A percentile compares a stretch with the other conserved stretches of the same genome.
Evolutionary conservation across 2,329 filamentous ascomycete species (phyloP).

Genomic region (Colletotrichum navitas): DNA sequence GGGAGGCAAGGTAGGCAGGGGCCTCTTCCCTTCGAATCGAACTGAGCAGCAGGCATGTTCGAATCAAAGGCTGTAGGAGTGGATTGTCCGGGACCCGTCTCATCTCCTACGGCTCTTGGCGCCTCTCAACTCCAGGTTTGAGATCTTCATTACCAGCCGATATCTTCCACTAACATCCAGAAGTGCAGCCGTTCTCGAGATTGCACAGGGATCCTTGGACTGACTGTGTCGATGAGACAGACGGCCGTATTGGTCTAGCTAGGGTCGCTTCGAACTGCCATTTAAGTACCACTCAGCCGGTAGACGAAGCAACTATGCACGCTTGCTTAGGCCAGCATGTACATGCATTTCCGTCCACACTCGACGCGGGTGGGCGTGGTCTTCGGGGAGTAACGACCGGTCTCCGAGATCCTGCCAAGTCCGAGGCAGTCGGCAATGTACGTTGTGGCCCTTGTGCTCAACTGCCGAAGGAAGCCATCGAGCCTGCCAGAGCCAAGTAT

Average conservation of each 20-base stretch:
- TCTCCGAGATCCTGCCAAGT: neutral
- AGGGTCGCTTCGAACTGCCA: neutral
- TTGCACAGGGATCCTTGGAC: neutral
- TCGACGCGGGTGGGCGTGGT: neutral
- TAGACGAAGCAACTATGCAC: neutral
- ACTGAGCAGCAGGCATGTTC: neutral
- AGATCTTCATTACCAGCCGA: neutral
- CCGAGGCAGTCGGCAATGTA: neutral
- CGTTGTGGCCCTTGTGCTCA: neutral
- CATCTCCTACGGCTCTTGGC: neutral
- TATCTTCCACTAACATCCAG: too few species aligned
- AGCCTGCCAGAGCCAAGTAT: neutral
- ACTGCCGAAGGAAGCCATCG: constrained; percentile 1
- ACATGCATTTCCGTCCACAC: neutral
- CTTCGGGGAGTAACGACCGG: neutral
- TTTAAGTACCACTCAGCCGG: neutral
- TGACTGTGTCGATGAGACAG: neutral
- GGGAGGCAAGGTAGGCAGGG: constrained; percentile 24
- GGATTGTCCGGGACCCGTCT: neutral
- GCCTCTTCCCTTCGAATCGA: constrained; percentile 10
- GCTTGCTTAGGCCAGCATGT: neutral
- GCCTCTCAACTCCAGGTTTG: neutral
- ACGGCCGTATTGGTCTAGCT: neutral
- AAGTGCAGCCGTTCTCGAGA: too few species aligned
- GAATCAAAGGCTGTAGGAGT: neutral